phyloP scores from a whole-genome alignment of 208 protist species.

The Leishmania amazonensis region DNA sequence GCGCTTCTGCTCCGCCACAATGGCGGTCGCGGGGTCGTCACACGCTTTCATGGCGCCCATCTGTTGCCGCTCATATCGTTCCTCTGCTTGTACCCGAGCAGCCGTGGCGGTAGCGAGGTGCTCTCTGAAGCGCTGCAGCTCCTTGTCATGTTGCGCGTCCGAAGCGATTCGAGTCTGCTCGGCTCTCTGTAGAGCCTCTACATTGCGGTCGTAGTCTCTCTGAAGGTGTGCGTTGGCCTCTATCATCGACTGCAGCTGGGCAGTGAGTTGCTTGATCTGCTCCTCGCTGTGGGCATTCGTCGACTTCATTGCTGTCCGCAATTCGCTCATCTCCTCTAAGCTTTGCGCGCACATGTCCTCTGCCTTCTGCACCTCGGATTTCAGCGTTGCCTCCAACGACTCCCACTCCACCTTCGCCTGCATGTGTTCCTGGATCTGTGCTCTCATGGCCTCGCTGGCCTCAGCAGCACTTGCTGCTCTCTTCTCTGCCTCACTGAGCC shows the following conservation, averaged over 20 bases:
- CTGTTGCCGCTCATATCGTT: background rate
- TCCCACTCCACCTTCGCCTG: conserved; percentile 2
- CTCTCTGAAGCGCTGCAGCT: conserved; percentile 8
- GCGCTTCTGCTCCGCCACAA: background rate
- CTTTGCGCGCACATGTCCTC: conserved; percentile 5
- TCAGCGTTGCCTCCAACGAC: background rate
- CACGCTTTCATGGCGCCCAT: no score
- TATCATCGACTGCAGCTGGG: conserved; percentile 4
- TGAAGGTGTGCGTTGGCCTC: conserved; percentile 17
- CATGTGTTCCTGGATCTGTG: background rate
- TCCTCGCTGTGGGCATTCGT: conserved; percentile 7
- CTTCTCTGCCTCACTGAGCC: background rate
- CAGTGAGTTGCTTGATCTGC: conserved; percentile 18
- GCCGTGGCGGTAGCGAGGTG: background rate
- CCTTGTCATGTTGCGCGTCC: background rate
- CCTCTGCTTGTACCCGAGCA: background rate
- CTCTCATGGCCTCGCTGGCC: background rate
- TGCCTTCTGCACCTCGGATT: background rate
- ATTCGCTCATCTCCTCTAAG: conserved; percentile 6
- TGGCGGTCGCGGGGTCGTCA: background rate
- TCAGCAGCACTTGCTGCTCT: conserved; percentile 1
- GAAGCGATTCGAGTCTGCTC: background rate
- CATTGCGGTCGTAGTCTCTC: conserved; percentile 3
- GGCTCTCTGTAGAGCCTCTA: background rate
- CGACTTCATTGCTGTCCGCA: conserved; percentile 5